Conservation (phyloP, 148 eudicot species). For the Polygonum maritimum region DNA sequence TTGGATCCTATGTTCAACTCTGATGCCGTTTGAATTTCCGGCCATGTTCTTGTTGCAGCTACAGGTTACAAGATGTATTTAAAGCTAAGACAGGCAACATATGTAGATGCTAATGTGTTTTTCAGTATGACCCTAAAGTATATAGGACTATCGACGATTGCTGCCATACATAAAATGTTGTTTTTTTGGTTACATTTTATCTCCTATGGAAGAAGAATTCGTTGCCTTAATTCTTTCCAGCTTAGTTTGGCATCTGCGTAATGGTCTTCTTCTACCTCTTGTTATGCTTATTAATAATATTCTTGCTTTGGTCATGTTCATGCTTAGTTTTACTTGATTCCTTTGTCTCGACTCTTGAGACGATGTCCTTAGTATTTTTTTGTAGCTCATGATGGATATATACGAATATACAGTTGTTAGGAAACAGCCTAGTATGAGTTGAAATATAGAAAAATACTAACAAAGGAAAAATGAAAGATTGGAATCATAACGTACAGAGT, state of each 20-base stretch:
- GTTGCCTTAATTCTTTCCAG: background rate
- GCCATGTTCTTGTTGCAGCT: background rate
- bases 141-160: constrained; percentile 1
- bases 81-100: background rate
- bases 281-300: background rate
- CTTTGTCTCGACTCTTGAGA: background rate
- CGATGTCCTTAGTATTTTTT: too few relatives aligned
- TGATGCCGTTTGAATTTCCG: background rate
- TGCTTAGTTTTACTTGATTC: background rate
- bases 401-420: too few relatives aligned
- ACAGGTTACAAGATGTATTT: constrained; percentile 3
- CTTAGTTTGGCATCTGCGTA: too few relatives aligned
- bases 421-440: background rate
- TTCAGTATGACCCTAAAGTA: constrained; percentile 7
- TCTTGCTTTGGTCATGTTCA: background rate
- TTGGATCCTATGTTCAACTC: background rate
- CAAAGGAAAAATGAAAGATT: background rate
- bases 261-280: background rate
- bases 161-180: constrained; percentile 8
- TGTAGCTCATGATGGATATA: background rate
- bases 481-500: constrained; percentile 46
- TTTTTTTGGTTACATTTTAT: background rate
- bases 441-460: background rate
- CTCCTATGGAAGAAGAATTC: background rate
- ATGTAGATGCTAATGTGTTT: constrained; percentile 10